Evolutionary conservation across 371 early-diverging fungal species (phyloP).

Genomic region (Mortierella sp.): DNA sequence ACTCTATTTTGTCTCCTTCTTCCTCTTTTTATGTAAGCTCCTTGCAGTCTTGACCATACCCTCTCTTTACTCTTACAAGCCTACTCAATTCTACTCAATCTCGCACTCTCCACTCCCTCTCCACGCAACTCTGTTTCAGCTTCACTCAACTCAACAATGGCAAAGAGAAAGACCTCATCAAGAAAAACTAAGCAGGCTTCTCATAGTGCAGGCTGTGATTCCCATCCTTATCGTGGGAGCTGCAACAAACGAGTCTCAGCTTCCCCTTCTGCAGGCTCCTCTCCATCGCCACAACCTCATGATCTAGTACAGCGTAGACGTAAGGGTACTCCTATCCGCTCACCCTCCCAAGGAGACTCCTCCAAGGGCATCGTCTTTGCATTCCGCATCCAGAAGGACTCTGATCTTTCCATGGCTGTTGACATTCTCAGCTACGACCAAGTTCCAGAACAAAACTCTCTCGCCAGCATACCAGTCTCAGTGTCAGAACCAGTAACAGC

Average conservation of each 20-base stretch:
- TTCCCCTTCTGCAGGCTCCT: slow-evolving; percentile 46
- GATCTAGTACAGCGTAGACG: slow-evolving; percentile 51
- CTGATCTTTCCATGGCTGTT: slow-evolving; percentile 52
- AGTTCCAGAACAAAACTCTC: slow-evolving; percentile 18
- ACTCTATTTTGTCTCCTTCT: neutral
- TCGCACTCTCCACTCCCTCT: slow-evolving; percentile 1
- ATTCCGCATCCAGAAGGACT: slow-evolving; percentile 46
- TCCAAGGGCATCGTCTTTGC: slow-evolving; percentile 54
- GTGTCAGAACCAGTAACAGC: slow-evolving; percentile 5
- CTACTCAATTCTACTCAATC: neutral
- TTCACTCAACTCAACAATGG: slow-evolving; percentile 15
- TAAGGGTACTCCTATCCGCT: slow-evolving; percentile 49
- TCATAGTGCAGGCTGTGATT: slow-evolving; percentile 2
- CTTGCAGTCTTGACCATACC: slow-evolving; percentile 1
- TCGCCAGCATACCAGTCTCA: neutral
- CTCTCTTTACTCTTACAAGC: slow-evolving; percentile 2
- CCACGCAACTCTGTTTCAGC: neutral
- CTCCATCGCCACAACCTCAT: slow-evolving; percentile 47
- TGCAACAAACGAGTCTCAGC: slow-evolving; percentile 36
- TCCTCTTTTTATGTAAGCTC: neutral
- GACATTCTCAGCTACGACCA: slow-evolving; percentile 52
- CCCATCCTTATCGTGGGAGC: slow-evolving; percentile 27
- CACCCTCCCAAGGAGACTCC: slow-evolving; percentile 47
- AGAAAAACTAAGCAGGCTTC: slow-evolving; percentile 26
- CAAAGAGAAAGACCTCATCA: slow-evolving; percentile 32